These are phyloP conservation scores for Neopestalotiopsis sp. DNA, from an alignment of 2,329 filamentous ascomycete species.

Conservation along the genomic window DNA sequence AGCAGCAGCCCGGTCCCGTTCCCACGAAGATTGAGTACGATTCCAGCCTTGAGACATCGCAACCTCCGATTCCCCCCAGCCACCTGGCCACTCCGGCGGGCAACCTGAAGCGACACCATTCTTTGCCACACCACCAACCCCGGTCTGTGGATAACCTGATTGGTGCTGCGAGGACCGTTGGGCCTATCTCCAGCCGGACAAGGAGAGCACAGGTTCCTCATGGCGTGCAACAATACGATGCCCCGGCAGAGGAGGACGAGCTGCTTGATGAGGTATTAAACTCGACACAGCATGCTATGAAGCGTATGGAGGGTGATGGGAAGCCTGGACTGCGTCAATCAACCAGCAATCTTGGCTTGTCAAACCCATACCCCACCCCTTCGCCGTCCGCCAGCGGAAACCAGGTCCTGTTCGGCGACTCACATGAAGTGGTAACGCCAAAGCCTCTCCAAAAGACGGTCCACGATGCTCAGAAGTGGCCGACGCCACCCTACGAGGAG, in stretches of 20 bases:
- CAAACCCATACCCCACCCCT: slow-evolving; percentile 69
- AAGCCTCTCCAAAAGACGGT: slow-evolving; percentile 67
- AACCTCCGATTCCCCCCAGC: slow-evolving; percentile 56
- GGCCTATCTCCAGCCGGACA: slow-evolving; percentile 79
- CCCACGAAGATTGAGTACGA: slow-evolving; percentile 60
- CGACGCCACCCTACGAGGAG: slow-evolving; percentile 94
- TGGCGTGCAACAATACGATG: slow-evolving; percentile 86
- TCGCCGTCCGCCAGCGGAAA: slow-evolving; percentile 85
- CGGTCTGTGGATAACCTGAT: slow-evolving; percentile 69
- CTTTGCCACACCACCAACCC: slow-evolving; percentile 66
- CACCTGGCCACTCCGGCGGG: slow-evolving; percentile 57
- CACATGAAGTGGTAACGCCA: slow-evolving; percentile 65
- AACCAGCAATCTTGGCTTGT: slow-evolving; percentile 65
- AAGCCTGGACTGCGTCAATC: slow-evolving; percentile 64
- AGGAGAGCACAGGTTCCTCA: slow-evolving; percentile 78
- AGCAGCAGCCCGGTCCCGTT: slow-evolving; percentile 50
- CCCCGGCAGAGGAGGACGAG: slow-evolving; percentile 95
- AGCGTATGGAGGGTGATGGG: slow-evolving; percentile 66
- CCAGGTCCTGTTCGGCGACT: slow-evolving; percentile 74
- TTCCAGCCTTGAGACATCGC: slow-evolving; percentile 60
- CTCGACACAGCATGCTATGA: slow-evolving; percentile 77
- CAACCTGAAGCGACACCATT: slow-evolving; percentile 69
- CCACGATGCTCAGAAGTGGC: slow-evolving; percentile 74
- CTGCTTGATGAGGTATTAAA: slow-evolving; percentile 87
- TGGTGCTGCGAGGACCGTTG: slow-evolving; percentile 56